These are phyloP conservation scores for Diaporthe citriasiana DNA, from an alignment of 2,329 filamentous ascomycete species.

Conservation along the genomic window DNA sequence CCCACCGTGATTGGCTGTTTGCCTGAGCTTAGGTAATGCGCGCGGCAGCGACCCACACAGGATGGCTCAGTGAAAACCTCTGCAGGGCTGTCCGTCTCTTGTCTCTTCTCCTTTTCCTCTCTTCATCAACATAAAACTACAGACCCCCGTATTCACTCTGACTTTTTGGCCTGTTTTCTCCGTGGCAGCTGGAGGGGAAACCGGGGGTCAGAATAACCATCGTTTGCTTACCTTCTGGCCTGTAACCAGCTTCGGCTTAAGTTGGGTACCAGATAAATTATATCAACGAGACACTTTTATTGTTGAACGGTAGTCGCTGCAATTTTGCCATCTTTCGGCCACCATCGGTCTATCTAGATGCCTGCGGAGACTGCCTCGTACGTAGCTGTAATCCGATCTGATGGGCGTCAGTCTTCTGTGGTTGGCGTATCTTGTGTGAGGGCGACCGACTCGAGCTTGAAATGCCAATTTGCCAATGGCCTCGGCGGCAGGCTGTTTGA, in stretches of 20 bases:
- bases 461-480: not conserved
- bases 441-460: not conserved
- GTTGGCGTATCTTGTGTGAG: not conserved
- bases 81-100: not conserved
- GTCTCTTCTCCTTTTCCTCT: constrained; percentile 47
- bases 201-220: constrained; percentile 73
- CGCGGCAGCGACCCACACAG: constrained; percentile 27
- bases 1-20: constrained; percentile 2
- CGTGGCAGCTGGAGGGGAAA: constrained; percentile 76
- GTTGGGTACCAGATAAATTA: constrained; percentile 55
- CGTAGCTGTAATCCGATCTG: not conserved
- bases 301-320: not conserved
- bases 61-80: constrained; percentile 43
- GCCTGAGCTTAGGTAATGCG: constrained; percentile 19
- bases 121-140: constrained; percentile 54
- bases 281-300: constrained; percentile 43
- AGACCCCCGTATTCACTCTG: constrained; percentile 80
- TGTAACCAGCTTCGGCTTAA: constrained; percentile 48
- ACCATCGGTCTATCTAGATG: no score
- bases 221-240: constrained; percentile 66
- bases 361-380: not conserved
- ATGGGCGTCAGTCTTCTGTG: not conserved
- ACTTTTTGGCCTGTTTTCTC: constrained; percentile 67
- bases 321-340: no score
- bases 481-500: constrained; percentile 1